Percentiles rank a stretch among this genome's conserved stretches.
Conservation (phyloP, 148 eudicot genomes). For the Chenopodium berlandieri region DNA sequence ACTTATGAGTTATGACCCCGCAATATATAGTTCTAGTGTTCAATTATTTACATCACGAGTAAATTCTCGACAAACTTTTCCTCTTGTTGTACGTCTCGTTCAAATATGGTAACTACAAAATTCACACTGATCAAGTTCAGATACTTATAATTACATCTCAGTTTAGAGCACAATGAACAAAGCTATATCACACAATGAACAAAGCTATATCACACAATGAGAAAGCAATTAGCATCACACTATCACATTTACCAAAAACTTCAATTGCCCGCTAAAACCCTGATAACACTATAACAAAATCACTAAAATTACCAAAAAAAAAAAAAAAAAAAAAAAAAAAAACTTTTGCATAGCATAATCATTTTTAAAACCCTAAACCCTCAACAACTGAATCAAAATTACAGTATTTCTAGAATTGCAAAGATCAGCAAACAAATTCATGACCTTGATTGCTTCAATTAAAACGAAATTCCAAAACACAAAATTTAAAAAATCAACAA, state of each 20-base stretch:
- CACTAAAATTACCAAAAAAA: neutral
- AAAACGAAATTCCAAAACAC: neutral
- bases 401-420: neutral
- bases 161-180: neutral
- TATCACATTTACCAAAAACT: neutral
- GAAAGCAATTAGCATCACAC: neutral
- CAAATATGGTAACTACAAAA: neutral
- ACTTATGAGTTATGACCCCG: neutral
- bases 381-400: neutral
- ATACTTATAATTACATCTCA: neutral
- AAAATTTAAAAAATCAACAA: neutral
- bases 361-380: conserved; percentile 26
- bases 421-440: neutral
- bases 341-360: no score
- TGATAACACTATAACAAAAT: neutral
- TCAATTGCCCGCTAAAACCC: conserved; percentile 1
- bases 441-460: neutral
- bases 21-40: neutral
- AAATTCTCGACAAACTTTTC: neutral
- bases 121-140: neutral
- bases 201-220: neutral
- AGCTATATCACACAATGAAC: neutral
- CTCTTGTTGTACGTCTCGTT: neutral
- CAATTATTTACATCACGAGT: neutral
- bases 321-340: no score